Percentiles rank a stretch among this genome's conserved stretches.
phyloP scores from a whole-genome alignment of 2,329 filamentous ascomycete species.

The Phaeosphaeriaceae sp. region DNA sequence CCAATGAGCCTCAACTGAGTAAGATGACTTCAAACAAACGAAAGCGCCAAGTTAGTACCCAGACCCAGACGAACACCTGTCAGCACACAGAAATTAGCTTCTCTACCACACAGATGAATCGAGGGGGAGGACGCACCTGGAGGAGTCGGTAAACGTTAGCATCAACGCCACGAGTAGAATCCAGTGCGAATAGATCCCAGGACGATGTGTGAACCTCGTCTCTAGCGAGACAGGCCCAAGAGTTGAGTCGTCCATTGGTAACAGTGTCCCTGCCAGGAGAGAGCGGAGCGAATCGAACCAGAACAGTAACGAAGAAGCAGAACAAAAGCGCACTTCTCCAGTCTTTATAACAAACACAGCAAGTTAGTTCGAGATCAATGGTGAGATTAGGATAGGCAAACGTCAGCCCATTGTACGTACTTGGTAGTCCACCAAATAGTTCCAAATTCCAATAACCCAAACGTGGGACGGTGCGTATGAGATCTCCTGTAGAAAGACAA shows the following conservation, averaged over 20 bases:
- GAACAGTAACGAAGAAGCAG: slow-evolving; percentile 11
- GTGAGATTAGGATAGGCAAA: slow-evolving; percentile 31
- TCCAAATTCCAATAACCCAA: slow-evolving; percentile 19
- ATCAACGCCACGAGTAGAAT: background rate
- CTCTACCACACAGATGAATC: background rate
- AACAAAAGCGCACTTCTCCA: slow-evolving; percentile 20
- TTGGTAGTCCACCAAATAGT: slow-evolving; percentile 30
- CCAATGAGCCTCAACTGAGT: slow-evolving; percentile 23
- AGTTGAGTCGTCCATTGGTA: background rate
- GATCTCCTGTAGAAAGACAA: background rate
- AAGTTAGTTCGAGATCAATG: slow-evolving; percentile 45
- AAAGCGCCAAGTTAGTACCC: slow-evolving; percentile 49
- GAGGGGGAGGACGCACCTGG: slow-evolving; percentile 25
- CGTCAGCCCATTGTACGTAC: slow-evolving; percentile 46
- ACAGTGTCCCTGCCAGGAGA: slow-evolving; percentile 2
- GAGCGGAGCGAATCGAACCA: slow-evolving; percentile 11
- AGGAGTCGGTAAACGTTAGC: slow-evolving; percentile 3
- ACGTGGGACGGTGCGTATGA: slow-evolving; percentile 14
- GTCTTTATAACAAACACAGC: slow-evolving; percentile 33
- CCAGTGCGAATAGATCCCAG: background rate
- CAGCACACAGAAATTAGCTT: slow-evolving; percentile 20
- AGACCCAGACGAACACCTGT: slow-evolving; percentile 16
- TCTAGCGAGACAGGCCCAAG: background rate
- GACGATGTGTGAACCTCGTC: background rate
- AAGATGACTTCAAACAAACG: slow-evolving; percentile 29